Percentiles rank a stretch among this genome's conserved stretches.
Evolutionary conservation across 2,329 filamentous ascomycete species (phyloP).

Genomic region (Microthyrium microscopicum): DNA sequence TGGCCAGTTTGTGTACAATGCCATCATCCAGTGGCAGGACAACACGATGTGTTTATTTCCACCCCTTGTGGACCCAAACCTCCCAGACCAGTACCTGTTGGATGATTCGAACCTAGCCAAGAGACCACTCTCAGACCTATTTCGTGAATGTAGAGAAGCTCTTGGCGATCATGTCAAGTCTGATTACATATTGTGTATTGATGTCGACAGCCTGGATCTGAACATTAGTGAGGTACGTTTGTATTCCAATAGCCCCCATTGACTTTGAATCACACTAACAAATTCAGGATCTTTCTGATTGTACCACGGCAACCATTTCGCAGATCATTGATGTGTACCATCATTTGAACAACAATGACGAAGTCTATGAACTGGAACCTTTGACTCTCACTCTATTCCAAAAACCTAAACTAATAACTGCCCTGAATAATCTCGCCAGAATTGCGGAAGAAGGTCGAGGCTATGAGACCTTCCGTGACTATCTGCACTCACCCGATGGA

Average conservation of each 20-base stretch:
- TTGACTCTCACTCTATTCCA: conserved; percentile 41
- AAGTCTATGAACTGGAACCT: conserved; percentile 32
- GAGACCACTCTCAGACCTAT: conserved; percentile 36
- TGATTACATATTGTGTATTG: conserved; percentile 40
- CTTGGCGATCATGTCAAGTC: conserved; percentile 37
- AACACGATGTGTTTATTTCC: conserved; percentile 43
- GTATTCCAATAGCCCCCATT: neutral
- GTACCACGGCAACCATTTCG: conserved; percentile 12
- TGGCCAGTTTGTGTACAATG: conserved; percentile 22
- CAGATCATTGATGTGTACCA: conserved; percentile 44
- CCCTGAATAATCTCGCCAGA: too few relatives aligned
- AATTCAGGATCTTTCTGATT: conserved; percentile 32
- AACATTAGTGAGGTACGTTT: conserved; percentile 37
- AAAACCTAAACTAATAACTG: conserved; percentile 35
- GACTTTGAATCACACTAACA: conserved; percentile 11
- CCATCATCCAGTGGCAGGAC: conserved; percentile 38
- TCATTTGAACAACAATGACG: conserved; percentile 42
- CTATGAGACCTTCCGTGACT: too few relatives aligned
- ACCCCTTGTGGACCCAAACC: conserved; percentile 30
- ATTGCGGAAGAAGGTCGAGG: too few relatives aligned
- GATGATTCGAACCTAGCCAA: conserved; percentile 38
- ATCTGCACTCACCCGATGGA: too few relatives aligned
- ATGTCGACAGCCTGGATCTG: conserved; percentile 37
- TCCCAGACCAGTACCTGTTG: conserved; percentile 39
- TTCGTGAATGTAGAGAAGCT: conserved; percentile 37